Evolutionary conservation across 345 rosid species (phyloP), one percentile per base, ranked within the genome.

Genomic region (Hibiscus trionum): DNA sequence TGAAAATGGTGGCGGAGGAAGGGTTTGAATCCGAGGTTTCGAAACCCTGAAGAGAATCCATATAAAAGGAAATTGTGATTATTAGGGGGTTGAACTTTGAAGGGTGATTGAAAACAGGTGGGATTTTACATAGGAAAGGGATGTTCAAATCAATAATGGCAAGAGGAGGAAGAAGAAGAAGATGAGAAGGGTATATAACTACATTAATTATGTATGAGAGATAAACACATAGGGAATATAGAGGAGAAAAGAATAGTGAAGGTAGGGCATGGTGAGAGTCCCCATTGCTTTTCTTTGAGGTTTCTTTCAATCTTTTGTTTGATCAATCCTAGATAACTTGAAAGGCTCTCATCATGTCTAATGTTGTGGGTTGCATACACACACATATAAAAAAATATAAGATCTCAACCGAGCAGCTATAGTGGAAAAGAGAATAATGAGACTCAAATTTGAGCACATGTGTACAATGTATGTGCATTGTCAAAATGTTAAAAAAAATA

Each of bases 21-120:
- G 57, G 57, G 57, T 46, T 66, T 55, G 81, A 42, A 35, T 75
- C 79, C 49, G 80, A 21, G 70, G 68, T 63, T 52, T 79, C 82
- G 68, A 88, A 80, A 57, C 82, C 88, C 29, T 82, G 86, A 44
- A 85, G 59, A 49, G 91, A 86, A 70, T 87, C 92, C 91, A 84
- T 84, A 50, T 19, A 62, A 21, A 24, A 39, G 44, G 44, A 39
- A 39, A 39, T 7, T 39, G 10, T 7, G 44, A 39, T 39, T 39
- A 7, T 35, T 35, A 7, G 35, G 35, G 35, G 35, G 35, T 7
- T 39, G 4, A 5, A 5, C 1, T 5, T 4, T 33, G 2, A 39
- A 8, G 44, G 44, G 9, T 44, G 47, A 44, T 44, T 44, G 14
- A 44, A 44, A 44, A 44, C 14, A 44, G 47, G 47, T 44, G 14